Evolutionary conservation across 1,284 basidiomycete species (phyloP).

Genomic region (Malassezia brasiliensis): DNA sequence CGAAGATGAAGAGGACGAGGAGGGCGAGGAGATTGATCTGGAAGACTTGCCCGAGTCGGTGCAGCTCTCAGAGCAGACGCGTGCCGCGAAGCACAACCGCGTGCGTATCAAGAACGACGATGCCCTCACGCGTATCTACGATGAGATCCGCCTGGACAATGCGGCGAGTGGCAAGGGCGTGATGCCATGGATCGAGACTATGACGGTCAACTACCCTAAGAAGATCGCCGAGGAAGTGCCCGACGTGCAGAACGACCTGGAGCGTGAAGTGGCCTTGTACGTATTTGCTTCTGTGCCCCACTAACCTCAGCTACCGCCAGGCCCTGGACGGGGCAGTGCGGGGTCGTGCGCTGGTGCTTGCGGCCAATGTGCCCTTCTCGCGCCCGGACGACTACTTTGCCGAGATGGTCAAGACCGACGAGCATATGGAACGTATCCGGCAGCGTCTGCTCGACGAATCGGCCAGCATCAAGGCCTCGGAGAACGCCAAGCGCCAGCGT

Average conservation of each 20-base stretch:
- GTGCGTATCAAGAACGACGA: slow-evolving; percentile 42
- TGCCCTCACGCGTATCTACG: slow-evolving; percentile 32
- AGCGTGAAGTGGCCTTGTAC: slow-evolving; percentile 86
- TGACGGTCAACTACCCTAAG: slow-evolving; percentile 31
- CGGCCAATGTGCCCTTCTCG: slow-evolving; percentile 68
- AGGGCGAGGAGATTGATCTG: slow-evolving; percentile 21
- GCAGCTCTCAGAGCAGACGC: slow-evolving; percentile 25
- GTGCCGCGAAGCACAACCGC: slow-evolving; percentile 30
- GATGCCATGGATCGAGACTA: slow-evolving; percentile 45
- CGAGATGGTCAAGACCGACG: slow-evolving; percentile 96
- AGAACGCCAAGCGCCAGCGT: slow-evolving; percentile 80
- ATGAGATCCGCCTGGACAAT: slow-evolving; percentile 31
- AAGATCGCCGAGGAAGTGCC: slow-evolving; percentile 54
- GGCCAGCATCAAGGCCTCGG: slow-evolving; percentile 78
- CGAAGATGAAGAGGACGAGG: slow-evolving; percentile 25
- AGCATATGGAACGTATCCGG: slow-evolving; percentile 95
- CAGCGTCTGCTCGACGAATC: slow-evolving; percentile 79
- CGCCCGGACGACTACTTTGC: slow-evolving; percentile 94
- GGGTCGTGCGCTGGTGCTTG: slow-evolving; percentile 67
- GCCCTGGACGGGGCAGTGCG: slow-evolving; percentile 70
- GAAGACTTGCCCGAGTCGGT: slow-evolving; percentile 36
- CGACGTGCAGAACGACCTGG: slow-evolving; percentile 67
- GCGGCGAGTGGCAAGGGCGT: slow-evolving; percentile 20
- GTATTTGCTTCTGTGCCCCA: slow-evolving; percentile 39
- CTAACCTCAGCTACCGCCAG: slow-evolving; percentile 72